Base-by-base conservation (phyloP, 139 green algal species). In the Penium margaritaceum region DNA sequence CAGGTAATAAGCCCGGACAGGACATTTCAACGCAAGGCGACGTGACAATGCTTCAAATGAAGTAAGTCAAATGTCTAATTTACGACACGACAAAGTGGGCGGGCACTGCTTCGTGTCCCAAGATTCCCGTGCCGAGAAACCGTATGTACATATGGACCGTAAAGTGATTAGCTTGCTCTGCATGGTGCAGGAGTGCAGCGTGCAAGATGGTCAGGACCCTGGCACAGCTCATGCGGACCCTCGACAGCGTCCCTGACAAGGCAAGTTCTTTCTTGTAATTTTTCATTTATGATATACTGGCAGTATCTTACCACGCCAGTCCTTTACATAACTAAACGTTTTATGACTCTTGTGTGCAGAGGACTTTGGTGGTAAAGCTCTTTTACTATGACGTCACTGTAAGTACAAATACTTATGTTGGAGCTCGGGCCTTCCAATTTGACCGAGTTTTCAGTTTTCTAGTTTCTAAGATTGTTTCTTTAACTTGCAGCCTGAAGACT, bases 131-230 rank as follows among this genome's bases (percentile, higher is more conserved):
- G n/a, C n/a, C n/a, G n/a, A n/a, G n/a, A n/a, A n/a, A n/a, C n/a
- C n/a, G n/a, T n/a, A n/a, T n/a, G n/a, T n/a, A n/a, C n/a, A n/a
- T n/a, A n/a, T n/a, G n/a, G n/a, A n/a, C n/a, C n/a, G n/a, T n/a
- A n/a, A n/a, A n/a, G n/a, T n/a, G n/a, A n/a, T n/a, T n/a, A n/a
- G n/a, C n/a, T n/a, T n/a, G n/a, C n/a, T n/a, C n/a, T n/a, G n/a
- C n/a, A n/a, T n/a, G n/a, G n/a, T 27, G 24, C 71, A 78, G 71
- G 27, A 75, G 41, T 33, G 35, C 71, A 27, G 71, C 71, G 29
- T 78, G 71, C 71, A 78, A 78, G 24, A 61, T 78, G 64, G 71
- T 78, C 35, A 65, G 71, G 7, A 78, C 71, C 15, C 71, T 78
- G 35, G 71, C 78, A 39, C 71, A 78, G 57, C 61, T 78, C 19